Evolutionary conservation across 169 alveolate genomes (phyloP).

Genomic region (Blepharisma undulans): DNA sequence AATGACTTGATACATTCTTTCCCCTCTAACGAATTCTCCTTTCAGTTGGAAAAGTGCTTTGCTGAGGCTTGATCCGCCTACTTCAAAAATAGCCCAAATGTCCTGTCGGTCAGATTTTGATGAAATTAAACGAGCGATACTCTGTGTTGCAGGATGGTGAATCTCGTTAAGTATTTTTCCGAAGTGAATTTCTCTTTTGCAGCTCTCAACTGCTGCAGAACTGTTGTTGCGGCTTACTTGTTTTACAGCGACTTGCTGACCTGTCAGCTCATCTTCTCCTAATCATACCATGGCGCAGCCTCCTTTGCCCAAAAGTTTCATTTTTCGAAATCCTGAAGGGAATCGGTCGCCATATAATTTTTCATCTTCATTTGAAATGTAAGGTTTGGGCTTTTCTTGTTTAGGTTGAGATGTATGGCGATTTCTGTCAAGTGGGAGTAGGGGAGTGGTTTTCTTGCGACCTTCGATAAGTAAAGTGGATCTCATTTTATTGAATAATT

Average conservation of each 20-base stretch:
- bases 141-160: slow-evolving; percentile 43
- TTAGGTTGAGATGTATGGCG: neutral
- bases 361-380: slow-evolving; percentile 52
- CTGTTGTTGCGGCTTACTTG: slow-evolving; percentile 54
- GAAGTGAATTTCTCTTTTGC: slow-evolving; percentile 34
- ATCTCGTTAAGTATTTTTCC: slow-evolving; percentile 38
- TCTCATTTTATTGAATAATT: neutral
- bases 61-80: slow-evolving; percentile 75
- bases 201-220: neutral
- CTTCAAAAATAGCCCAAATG: slow-evolving; percentile 72
- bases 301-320: slow-evolving; percentile 75
- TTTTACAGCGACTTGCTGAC: slow-evolving; percentile 64
- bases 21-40: slow-evolving; percentile 80
- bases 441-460: neutral
- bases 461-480: neutral
- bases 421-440: neutral
- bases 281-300: slow-evolving; percentile 89
- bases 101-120: slow-evolving; percentile 65
- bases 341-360: slow-evolving; percentile 62
- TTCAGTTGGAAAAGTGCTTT: slow-evolving; percentile 62
- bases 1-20: slow-evolving; percentile 73
- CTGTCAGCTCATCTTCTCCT: slow-evolving; percentile 47
- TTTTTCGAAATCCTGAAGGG: slow-evolving; percentile 56
- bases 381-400: neutral
- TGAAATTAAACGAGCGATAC: slow-evolving; percentile 52